Evolutionary conservation across 208 protist genomes (phyloP), one percentile per base, ranked within the genome.

Genomic region (Acanthamoeba pearcei): DNA sequence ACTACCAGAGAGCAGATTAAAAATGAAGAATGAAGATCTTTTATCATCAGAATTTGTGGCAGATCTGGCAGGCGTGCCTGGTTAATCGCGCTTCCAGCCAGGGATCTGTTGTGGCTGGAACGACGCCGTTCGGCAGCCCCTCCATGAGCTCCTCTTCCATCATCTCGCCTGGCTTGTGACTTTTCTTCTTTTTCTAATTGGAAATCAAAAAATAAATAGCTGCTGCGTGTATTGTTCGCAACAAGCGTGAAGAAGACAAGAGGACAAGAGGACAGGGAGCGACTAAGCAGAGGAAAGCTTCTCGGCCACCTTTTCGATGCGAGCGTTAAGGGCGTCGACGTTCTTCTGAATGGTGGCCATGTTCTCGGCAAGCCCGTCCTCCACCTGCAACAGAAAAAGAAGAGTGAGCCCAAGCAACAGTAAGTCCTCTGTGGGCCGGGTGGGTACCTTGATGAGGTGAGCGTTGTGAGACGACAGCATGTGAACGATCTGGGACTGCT

Each of bases 311-410:
- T 88, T 88, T 10, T 88, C 80, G 51, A 94, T 60, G 29, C 91
- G 64, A 5, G 66, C 15, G 91, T 85, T 66, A 70, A 94, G n/a
- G 24, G 38, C 32, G 13, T 94, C 91, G n/a, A 85, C 51, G 91
- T 94, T 94, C 91, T 94, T 94, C 51, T 94, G 91, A 12, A 94
- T 94, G 32, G 38, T 80, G 22, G 46, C 51, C 91, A 94, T 94
- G 57, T 94, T 94, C 51, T 80, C 91, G 24, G 91, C 72, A 27
- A 94, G 57, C 15, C 91, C 91, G 13, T 64, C 91, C 32, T 94
- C 72, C 66, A 94, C 72, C 88, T 93, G 3, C 15, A 92, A 17
- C 86, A 74, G 24, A 38, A 32, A 19, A 92, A 88, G 22, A 92
- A 92, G 8, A 90, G 29, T 66, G 74, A 42, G 49, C 38, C 19